Evolutionary conservation across 176 grass and related monocot genomes (phyloP).

Genomic region (Oryza rufipogon): DNA sequence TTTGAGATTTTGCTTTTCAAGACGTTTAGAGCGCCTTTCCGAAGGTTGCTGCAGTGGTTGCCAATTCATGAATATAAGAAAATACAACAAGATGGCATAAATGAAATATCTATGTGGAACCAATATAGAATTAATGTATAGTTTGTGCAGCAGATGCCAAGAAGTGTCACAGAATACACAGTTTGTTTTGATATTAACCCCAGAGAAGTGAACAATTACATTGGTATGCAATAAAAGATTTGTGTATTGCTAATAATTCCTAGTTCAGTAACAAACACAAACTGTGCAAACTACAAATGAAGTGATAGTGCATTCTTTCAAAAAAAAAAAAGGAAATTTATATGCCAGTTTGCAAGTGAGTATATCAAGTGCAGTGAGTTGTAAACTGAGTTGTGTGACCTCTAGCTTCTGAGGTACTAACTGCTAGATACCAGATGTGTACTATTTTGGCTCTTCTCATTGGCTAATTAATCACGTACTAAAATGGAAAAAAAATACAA

Average conservation of each 20-base stretch:
- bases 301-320: slow-evolving; percentile 9
- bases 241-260: neutral
- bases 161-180: slow-evolving; percentile 17
- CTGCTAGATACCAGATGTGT: neutral
- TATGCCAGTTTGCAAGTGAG: neutral
- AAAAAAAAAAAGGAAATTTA: neutral
- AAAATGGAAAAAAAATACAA: neutral
- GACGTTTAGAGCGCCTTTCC: slow-evolving; percentile 60
- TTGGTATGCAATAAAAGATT: neutral
- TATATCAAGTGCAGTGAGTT: neutral
- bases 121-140: neutral
- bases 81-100: slow-evolving; percentile 41
- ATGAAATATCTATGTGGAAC: slow-evolving; percentile 23
- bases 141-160: slow-evolving; percentile 5
- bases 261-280: slow-evolving; percentile 17
- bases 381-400: neutral
- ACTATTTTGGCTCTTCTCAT: neutral
- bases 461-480: slow-evolving; percentile 4
- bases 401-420: neutral
- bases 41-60: slow-evolving; percentile 38
- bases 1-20: slow-evolving; percentile 55
- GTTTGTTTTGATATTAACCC: neutral
- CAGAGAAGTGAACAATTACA: neutral
- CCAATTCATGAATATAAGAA: slow-evolving; percentile 29
- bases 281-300: slow-evolving; percentile 3